Conservation (phyloP, 1,284 basidiomycete genomes). For the Leccinum fuscescens region DNA sequence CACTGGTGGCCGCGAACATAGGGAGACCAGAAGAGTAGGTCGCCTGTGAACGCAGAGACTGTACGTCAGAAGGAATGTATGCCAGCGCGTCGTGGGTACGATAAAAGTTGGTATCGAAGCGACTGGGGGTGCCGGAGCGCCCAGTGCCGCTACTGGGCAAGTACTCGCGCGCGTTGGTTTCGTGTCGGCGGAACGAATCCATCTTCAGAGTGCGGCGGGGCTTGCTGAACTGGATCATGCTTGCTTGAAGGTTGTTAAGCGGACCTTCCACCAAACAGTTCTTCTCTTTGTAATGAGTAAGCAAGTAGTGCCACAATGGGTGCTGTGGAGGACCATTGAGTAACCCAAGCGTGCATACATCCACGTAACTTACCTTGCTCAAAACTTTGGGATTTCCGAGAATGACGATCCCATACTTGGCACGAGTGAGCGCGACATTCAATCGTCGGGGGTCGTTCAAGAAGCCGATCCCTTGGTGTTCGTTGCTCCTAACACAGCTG, state of each 20-base stretch:
- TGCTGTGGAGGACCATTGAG: slow-evolving; percentile 55
- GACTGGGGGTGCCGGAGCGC: slow-evolving; percentile 80
- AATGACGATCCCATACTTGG: slow-evolving; percentile 97
- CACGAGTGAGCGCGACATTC: slow-evolving; percentile 96
- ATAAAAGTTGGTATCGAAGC: slow-evolving; percentile 94
- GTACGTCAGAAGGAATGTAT: slow-evolving; percentile 93
- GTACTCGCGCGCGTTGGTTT: slow-evolving; percentile 79
- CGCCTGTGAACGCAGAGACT: slow-evolving; percentile 91
- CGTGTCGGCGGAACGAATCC: slow-evolving; percentile 89
- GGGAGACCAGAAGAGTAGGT: slow-evolving; percentile 90
- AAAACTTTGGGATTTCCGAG: slow-evolving; percentile 98
- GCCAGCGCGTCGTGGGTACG: slow-evolving; percentile 91
- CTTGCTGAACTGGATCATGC: slow-evolving; percentile 99
- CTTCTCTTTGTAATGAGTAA: slow-evolving; percentile 99
- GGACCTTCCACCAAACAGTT: slow-evolving; percentile 94
- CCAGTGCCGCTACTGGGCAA: slow-evolving; percentile 38
- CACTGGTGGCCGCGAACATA: slow-evolving; percentile 70
- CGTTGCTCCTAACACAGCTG: slow-evolving; percentile 98
- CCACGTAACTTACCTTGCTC: slow-evolving; percentile 75
- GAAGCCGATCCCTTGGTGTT: slow-evolving; percentile 99
- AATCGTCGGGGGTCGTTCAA: slow-evolving; percentile 95
- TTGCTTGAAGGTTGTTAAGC: slow-evolving; percentile 92
- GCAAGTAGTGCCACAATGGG: slow-evolving; percentile 95
- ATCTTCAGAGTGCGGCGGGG: slow-evolving; percentile 84
- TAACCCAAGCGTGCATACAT: slow-evolving; percentile 13